Conservation (phyloP, 129 eudicot genomes). For the Chrysanthemum seticuspe region DNA sequence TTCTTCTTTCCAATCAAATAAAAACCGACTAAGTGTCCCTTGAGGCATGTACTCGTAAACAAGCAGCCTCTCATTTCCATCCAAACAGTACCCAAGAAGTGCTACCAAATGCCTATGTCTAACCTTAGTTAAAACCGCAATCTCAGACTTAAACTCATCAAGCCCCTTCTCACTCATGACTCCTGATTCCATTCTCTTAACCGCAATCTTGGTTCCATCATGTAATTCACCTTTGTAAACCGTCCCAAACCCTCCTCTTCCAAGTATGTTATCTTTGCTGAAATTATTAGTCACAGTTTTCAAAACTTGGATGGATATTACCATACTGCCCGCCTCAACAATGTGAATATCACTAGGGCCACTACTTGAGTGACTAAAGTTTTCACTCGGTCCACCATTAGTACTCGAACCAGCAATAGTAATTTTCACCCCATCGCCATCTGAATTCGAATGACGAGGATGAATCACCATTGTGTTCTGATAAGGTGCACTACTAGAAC, state of each 20-base stretch:
- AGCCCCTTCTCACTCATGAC: conserved; percentile 83
- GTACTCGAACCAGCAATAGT: conserved; percentile 60
- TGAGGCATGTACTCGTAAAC: conserved; percentile 98
- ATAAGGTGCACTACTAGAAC: conserved; percentile 36
- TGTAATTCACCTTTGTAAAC: conserved; percentile 90
- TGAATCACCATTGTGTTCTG: conserved; percentile 63
- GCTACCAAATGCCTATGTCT: conserved; percentile 89
- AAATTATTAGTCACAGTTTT: conserved; percentile 81
- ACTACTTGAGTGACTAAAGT: conserved; percentile 47
- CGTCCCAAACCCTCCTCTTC: conserved; percentile 95
- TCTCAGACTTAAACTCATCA: conserved; percentile 86
- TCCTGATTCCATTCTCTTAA: conserved; percentile 89
- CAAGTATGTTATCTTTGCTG: conserved; percentile 64
- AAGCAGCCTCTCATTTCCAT: conserved; percentile 77
- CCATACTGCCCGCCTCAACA: conserved; percentile 77
- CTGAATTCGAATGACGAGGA: conserved; percentile 70
- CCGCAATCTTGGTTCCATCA: conserved; percentile 92
- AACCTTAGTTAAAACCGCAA: conserved; percentile 88
- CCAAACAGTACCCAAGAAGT: conserved; percentile 84
- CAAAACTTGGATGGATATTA: conserved; percentile 78
- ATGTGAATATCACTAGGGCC: conserved; percentile 60
- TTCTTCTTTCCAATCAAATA: conserved; percentile 80
- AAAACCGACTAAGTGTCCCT: conserved; percentile 71
- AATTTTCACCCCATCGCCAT: conserved; percentile 66
- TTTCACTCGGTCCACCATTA: conserved; percentile 53